Evolutionary conservation across 148 eudicot genomes (phyloP).

Genomic region (Diospyros kaki): DNA sequence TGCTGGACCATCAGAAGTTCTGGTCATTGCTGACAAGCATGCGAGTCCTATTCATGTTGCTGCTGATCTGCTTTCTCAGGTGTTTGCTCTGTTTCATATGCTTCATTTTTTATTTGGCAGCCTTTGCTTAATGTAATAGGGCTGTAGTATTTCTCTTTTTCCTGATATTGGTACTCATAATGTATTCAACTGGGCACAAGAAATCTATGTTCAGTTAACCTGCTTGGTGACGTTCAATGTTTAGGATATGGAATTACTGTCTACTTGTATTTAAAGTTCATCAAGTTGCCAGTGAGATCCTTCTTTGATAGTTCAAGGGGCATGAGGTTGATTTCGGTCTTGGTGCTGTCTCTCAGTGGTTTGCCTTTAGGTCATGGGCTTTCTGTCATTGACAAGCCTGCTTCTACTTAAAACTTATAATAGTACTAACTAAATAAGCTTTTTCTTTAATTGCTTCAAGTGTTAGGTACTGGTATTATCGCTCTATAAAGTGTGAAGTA

Average conservation of each 20-base stretch:
- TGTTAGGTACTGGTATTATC: background rate
- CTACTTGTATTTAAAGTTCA: background rate
- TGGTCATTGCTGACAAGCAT: slow-evolving; percentile 80
- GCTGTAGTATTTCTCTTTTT: background rate
- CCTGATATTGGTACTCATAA: background rate
- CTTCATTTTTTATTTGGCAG: background rate
- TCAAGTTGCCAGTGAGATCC: background rate
- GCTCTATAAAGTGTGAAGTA: background rate
- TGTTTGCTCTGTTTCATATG: slow-evolving; percentile 11
- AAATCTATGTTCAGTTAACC: background rate
- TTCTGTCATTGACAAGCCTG: no score
- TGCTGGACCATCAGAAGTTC: slow-evolving; percentile 90
- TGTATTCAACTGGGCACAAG: background rate
- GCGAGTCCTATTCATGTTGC: slow-evolving; percentile 83
- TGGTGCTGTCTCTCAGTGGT: background rate
- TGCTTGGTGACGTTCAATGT: background rate
- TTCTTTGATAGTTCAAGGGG: background rate
- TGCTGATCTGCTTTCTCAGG: slow-evolving; percentile 90
- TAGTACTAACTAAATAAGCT: no score
- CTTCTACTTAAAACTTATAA: no score
- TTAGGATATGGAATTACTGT: background rate
- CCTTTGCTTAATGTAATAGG: background rate
- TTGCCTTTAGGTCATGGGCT: no score
- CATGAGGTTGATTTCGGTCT: background rate
- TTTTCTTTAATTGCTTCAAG: no score